These are phyloP conservation scores for Azolla pinnata DNA, from an alignment of 75 land plant species.

Conservation along the genomic window DNA sequence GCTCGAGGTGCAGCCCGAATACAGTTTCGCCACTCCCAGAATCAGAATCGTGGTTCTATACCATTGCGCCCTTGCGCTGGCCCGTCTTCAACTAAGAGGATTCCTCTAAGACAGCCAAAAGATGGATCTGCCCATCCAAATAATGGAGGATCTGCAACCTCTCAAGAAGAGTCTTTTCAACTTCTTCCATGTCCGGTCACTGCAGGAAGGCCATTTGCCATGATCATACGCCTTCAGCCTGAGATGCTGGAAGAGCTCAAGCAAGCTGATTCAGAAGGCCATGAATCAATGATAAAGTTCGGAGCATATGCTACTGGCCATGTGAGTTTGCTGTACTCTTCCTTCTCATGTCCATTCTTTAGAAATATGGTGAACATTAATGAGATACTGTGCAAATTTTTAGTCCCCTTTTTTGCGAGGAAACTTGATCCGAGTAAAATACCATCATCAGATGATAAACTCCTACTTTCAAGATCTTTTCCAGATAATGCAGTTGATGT, in stretches of 20 bases:
- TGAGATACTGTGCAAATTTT: too few species aligned
- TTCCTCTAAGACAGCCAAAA: background rate
- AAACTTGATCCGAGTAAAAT: too few species aligned
- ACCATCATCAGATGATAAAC: too few species aligned
- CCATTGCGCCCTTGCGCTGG: conserved; percentile 2
- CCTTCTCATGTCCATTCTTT: background rate
- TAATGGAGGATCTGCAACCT: background rate
- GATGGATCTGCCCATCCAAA: background rate
- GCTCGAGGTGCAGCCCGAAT: background rate
- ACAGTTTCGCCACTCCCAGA: background rate
- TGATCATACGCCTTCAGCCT: conserved; percentile 66
- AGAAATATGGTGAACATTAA: background rate
- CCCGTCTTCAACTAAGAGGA: background rate
- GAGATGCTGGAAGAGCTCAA: conserved; percentile 78
- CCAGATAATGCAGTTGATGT: too few species aligned
- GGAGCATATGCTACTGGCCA: conserved; percentile 43
- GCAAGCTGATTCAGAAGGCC: conserved; percentile 61
- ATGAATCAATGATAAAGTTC: conserved; percentile 52
- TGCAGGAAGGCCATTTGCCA: conserved; percentile 31
- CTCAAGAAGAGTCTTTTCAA: background rate
- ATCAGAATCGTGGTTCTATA: background rate
- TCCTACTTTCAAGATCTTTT: too few species aligned
- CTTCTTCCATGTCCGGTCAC: background rate
- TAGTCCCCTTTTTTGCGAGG: too few species aligned
- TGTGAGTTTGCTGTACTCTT: conserved; percentile 36